phyloP scores from a whole-genome alignment of 257 asterid species.

The Nicotiana attenuata region DNA sequence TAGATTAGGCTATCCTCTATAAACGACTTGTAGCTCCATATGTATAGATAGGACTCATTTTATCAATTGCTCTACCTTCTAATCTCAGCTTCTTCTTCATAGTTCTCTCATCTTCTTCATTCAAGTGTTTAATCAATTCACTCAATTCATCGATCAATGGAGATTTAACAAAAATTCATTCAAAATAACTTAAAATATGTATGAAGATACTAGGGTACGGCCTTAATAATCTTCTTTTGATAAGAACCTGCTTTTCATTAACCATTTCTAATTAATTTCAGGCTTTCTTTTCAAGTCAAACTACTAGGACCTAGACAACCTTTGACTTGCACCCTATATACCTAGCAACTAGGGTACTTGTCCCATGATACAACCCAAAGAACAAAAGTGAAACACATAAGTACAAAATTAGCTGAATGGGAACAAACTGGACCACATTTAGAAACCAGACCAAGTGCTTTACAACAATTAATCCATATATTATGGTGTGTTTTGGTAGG shows the following conservation, averaged over 20 bases:
- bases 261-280: background rate
- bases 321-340: background rate
- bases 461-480: background rate
- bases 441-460: background rate
- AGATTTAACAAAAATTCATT: too few relatives aligned
- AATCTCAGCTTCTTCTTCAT: too few relatives aligned
- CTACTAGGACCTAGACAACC: background rate
- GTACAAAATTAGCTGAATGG: background rate
- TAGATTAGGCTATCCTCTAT: too few relatives aligned
- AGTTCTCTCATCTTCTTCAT: too few relatives aligned
- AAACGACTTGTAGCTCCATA: too few relatives aligned
- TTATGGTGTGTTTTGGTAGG: background rate
- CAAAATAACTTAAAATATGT: too few relatives aligned
- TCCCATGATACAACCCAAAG: background rate
- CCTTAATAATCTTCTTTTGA: too few relatives aligned
- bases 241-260: background rate
- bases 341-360: background rate
- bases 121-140: too few relatives aligned
- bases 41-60: too few relatives aligned
- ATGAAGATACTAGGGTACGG: too few relatives aligned
- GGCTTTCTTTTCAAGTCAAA: background rate
- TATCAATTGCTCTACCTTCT: too few relatives aligned
- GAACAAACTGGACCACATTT: background rate
- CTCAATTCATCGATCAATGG: too few relatives aligned
- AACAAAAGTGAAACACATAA: background rate